Base-by-base conservation (phyloP, 2,329 filamentous ascomycete species). In the Exophiala bonariae region DNA sequence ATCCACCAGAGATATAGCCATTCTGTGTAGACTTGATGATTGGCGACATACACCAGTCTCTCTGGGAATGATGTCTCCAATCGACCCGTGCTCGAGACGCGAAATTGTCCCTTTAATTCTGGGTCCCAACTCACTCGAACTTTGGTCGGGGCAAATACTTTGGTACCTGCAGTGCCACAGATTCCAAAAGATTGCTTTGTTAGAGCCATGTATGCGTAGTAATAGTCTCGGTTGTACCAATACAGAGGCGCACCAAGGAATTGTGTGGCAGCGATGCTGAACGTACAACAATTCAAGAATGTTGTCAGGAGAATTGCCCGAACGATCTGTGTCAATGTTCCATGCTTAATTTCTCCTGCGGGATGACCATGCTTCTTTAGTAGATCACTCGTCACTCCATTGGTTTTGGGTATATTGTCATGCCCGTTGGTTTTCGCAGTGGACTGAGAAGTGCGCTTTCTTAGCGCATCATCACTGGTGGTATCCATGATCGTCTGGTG, bases 1-100 rank as follows among this genome's bases (percentile, higher is more conserved):
- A 82, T 75, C 81, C 81, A 85, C 82, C 82, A 85, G 2, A 85
- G 70, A 60, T 85, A 85, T 11, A 85, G 67, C 82, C 82, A 85
- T 58, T 85, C 82, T n/a, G 81, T 84, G 61, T 85, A 85, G 2
- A 85, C 74, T 60, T 84, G 80, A 57, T 85, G 82, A 49, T 85
- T 85, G 5, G 81, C 76, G 63, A 85, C 80, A 59, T 85, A 61
- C 7, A 85, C 75, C 49, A 84, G 65, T 13, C 82, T 73, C 52
- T 84, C 76, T 2, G 80, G 77, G 52, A 85, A 85, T 23, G 74
- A 70, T 49, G 79, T 81, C 54, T 77, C 71, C 35, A 85, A 63
- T 44, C 74, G 73, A 7, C 82, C 82, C 57, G 82, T 78, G 37
- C 74, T 69, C 44, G 74, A 75, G 45, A 80, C 68, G 42, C 72